Base-by-base conservation (phyloP, 176 grass and related monocot genomes). In the Poa pratensis region DNA sequence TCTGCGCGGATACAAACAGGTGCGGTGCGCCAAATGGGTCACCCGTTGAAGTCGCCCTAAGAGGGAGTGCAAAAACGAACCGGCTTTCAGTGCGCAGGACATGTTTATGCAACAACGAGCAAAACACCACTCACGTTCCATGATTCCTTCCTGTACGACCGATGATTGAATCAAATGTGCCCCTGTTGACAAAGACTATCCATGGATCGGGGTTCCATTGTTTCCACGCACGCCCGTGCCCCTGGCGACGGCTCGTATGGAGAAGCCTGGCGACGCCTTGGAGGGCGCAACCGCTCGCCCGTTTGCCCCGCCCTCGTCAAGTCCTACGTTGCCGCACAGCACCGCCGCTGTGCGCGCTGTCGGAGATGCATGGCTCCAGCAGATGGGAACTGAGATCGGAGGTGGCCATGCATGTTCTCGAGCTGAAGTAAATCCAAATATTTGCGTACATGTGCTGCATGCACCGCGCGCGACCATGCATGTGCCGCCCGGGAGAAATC, bases 261-360 rank as follows among this genome's bases (percentile, higher is more conserved):
- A 83, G 88, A 17, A 83, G 42, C 79, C 74, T 78, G 88, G 84
- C 54, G 23, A 72, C 48, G 84, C 84, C 79, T 79, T 80, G 88
- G 88, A 70, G 7, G 20, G 13, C 79, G 83, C 35, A 74, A 46
- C 87, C n/a, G 39, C 61, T 62, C 71, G 5, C 5, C 62, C 11
- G 72, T 3, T 77, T 58, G 57, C 74, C 66, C 15, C 46, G 37
- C 42, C 55, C 35, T 74, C 88, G 84, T 90, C 80, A 66, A n/a
- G 80, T 58, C 27, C 50, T 26, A 27, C 76, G 67, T 16, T 14
- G 34, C 26, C 35, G 88, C 62, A 86, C 83, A 46, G 64, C 6
- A 4, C 26, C 9, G 73, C 28, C 79, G 71, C 88, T 90, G 84
- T 86, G 79, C 65, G 54, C 17, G 7, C 54, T 40, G 80, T 51